phyloP scores from a whole-genome alignment of 2,329 filamentous ascomycete species.

The Neofusicoccum cordaticola region DNA sequence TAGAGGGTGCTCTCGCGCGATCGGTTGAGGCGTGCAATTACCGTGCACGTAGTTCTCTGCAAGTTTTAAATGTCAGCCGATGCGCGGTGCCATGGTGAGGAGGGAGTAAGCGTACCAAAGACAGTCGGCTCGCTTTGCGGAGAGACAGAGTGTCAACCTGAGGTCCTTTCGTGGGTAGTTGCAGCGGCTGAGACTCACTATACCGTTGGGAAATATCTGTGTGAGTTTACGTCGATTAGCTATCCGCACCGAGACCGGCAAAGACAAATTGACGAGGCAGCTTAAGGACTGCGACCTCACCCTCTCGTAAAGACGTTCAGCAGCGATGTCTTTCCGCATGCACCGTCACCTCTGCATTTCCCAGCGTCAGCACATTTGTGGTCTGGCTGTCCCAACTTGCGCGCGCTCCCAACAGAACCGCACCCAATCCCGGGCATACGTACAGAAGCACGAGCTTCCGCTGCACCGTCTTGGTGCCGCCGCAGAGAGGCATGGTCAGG shows the following conservation, averaged over 20 bases:
- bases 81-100: not conserved
- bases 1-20: not conserved
- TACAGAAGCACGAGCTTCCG: conserved; percentile 94
- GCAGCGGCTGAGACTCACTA: conserved; percentile 58
- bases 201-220: conserved; percentile 91
- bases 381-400: conserved; percentile 23
- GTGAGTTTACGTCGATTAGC: conserved; percentile 22
- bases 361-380: conserved; percentile 3
- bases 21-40: conserved; percentile 40
- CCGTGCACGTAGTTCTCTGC: conserved; percentile 96
- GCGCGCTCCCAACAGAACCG: conserved; percentile 15
- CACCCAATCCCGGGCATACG: conserved; percentile 35
- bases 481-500: conserved; percentile 47
- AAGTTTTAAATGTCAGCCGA: conserved; percentile 23
- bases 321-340: conserved; percentile 93
- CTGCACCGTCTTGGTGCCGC: conserved; percentile 71
- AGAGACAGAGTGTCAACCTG: not conserved
- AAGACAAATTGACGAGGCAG: conserved; percentile 22
- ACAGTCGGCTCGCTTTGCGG: conserved; percentile 77
- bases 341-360: conserved; percentile 76
- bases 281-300: conserved; percentile 49
- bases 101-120: conserved; percentile 56
- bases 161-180: not conserved
- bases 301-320: conserved; percentile 98
- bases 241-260: conserved; percentile 9